These are phyloP conservation scores for Gossypioides kirkii DNA, from an alignment of 345 rosid genomes.

Conservation along the genomic window DNA sequence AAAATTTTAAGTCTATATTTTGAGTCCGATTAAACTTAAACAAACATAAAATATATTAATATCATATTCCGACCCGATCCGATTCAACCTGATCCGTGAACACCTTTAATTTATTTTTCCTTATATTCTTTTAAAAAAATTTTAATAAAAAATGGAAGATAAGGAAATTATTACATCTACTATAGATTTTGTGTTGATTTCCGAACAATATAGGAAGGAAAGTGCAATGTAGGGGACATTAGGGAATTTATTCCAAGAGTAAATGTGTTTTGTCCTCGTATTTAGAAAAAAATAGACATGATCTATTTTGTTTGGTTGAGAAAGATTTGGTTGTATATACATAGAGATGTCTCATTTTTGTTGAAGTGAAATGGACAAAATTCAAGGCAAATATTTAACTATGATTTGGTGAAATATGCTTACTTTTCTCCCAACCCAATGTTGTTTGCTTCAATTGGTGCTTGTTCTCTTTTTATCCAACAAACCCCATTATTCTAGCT, in stretches of 20 bases:
- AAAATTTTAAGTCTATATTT: no score
- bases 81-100: accelerated
- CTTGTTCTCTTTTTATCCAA: not conserved
- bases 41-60: no score
- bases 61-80: no score
- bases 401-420: constrained; percentile 1
- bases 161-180: no score
- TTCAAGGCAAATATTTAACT: not conserved
- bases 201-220: no score
- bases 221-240: no score
- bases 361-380: not conserved
- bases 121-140: no score
- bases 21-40: accelerated
- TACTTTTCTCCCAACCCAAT: not conserved
- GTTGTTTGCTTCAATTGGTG: not conserved
- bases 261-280: not conserved
- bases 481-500: constrained; percentile 4
- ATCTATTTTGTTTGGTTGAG: not conserved
- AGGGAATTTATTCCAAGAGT: not conserved
- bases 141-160: no score
- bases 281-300: not conserved
- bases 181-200: no score
- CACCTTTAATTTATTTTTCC: no score
- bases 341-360: not conserved
- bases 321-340: not conserved